Evolutionary conservation across 1,284 basidiomycete genomes (phyloP).

Genomic region (Marasmius oreades): DNA sequence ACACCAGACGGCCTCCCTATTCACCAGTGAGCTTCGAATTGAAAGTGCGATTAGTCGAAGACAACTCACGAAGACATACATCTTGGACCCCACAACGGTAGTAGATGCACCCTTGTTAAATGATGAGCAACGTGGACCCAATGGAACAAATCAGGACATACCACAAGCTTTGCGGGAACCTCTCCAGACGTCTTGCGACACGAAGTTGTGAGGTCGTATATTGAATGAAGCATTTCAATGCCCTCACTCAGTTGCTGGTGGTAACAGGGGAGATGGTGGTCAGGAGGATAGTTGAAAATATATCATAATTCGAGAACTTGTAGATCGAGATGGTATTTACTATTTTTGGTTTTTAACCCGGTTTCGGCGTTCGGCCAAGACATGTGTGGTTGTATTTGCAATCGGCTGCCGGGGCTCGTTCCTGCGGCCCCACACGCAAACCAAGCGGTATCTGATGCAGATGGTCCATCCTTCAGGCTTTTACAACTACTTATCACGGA

Average conservation of each 20-base stretch:
- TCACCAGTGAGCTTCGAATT: constrained; percentile 17
- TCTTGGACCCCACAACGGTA: constrained; percentile 77
- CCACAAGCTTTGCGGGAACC: constrained; percentile 86
- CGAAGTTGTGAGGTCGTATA: constrained; percentile 85
- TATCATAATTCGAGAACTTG: not conserved
- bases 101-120: constrained; percentile 72
- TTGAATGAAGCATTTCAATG: constrained; percentile 61
- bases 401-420: not conserved
- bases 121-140: constrained; percentile 6
- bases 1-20: constrained; percentile 83
- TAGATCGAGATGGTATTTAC: not conserved
- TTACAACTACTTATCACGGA: too few species aligned
- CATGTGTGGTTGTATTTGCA: too few species aligned
- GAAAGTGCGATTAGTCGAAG: not conserved
- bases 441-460: too few species aligned
- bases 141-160: constrained; percentile 37
- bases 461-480: too few species aligned
- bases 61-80: constrained; percentile 78
- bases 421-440: not conserved
- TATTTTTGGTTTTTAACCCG: not conserved
- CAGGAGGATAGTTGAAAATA: not conserved
- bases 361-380: not conserved
- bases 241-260: not conserved
- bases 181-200: constrained; percentile 80
- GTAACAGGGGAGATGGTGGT: not conserved